Base-by-base conservation (phyloP, 1,139 yeast species). In the Sugiyamaella paludigena region DNA sequence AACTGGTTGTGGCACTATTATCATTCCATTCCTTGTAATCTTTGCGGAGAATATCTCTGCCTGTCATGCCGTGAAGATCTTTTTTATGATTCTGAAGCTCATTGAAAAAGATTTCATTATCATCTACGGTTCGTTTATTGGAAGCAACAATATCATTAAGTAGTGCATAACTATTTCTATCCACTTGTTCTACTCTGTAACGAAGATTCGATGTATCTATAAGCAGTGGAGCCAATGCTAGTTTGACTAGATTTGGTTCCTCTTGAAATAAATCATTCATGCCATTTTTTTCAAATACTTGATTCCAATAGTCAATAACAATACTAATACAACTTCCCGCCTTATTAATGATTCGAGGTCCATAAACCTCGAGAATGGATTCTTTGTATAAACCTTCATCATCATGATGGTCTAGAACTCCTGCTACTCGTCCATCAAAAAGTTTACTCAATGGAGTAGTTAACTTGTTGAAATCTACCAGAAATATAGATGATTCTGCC, bases 401-500 rank as follows among this genome's bases (percentile, higher is more conserved):
- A 6, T 75, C 85, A 64, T 91, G 98, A 62, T 91, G 98, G 62
- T 91, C 98, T 31, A 92, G 77, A 10, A 92, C 79, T 0, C 83
- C 83, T 0, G 68, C 69, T 0, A 88, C 82, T 1, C 66, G 57
- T 32, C 62, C 62, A 19, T 73, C 58, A 36, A 68, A 51, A 48
- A 63, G 33, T 49, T 58, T 49, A 43, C 73, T 57, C 53, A 72
- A 71, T 58, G 69, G 69, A 0, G 86, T 84, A 49, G 85, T 86
- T 11, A 84, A 71, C 38, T 75, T 74, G 62, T 94, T 89, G 66
- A 89, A 97, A 63, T 91, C 98, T 3, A 91, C 96, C 45, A 91
- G 70, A 4, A 80, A 72, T 15, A 86, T 68, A 11, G 76, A 71
- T 1, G 76, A 55, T 7, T 48, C 44, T 13, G 47, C 46, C n/a